Percentiles rank a stretch among this genome's conserved stretches.
These are phyloP conservation scores for Cokeromyces recurvatus DNA, from an alignment of 371 early-diverging fungal species.

Conservation along the genomic window DNA sequence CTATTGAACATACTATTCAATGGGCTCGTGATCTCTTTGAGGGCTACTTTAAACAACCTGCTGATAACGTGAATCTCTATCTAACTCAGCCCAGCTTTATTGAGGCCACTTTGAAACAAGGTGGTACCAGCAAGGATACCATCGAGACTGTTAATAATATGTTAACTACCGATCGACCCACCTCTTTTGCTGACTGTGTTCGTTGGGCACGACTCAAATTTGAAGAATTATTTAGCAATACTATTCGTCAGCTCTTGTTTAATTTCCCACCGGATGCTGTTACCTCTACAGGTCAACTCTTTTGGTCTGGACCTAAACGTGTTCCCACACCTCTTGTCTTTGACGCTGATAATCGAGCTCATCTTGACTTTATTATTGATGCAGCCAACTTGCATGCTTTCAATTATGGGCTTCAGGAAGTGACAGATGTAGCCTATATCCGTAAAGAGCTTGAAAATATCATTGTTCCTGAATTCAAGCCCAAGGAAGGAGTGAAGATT, in stretches of 20 bases:
- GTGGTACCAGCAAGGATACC: conserved; percentile 75
- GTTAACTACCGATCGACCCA: conserved; percentile 75
- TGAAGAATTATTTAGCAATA: conserved; percentile 91
- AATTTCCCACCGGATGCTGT: conserved; percentile 94
- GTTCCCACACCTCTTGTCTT: conserved; percentile 88
- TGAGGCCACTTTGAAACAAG: conserved; percentile 75
- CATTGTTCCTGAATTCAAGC: conserved; percentile 82
- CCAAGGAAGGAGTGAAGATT: conserved; percentile 94
- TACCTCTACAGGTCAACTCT: conserved; percentile 91
- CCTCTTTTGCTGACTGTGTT: conserved; percentile 88
- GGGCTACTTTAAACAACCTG: conserved; percentile 88
- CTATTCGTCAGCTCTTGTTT: conserved; percentile 89
- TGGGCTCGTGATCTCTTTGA: conserved; percentile 99
- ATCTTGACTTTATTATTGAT: conserved; percentile 89
- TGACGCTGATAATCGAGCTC: conserved; percentile 71
- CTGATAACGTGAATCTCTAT: conserved; percentile 92
- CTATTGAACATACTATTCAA: conserved; percentile 99
- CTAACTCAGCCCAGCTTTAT: conserved; percentile 81
- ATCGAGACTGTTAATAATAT: conserved; percentile 66
- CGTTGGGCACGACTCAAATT: conserved; percentile 90
- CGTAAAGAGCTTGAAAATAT: conserved; percentile 61
- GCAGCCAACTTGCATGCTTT: conserved; percentile 95
- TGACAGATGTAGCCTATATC: conserved; percentile 69
- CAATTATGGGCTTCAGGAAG: conserved; percentile 87
- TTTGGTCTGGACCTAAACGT: conserved; percentile 99